phyloP scores from a whole-genome alignment of 768 basidiomycete species.

The Mycena chlorophos region DNA sequence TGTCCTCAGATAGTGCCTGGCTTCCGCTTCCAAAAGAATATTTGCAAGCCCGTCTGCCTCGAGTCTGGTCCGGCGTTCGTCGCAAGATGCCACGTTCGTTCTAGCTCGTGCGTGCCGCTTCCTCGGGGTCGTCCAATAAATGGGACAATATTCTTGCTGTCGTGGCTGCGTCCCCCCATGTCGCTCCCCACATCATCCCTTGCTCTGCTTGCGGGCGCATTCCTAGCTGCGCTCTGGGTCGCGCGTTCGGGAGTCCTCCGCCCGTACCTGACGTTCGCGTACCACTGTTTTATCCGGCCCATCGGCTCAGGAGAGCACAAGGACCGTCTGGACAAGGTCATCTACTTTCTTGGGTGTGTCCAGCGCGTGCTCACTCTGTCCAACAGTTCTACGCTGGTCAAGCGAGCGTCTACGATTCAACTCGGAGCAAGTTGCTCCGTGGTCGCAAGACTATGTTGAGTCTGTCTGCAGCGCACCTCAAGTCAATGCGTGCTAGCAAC shows the following conservation, averaged over 20 bases:
- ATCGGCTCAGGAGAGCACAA: conserved; percentile 42
- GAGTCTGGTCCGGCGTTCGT: too few species aligned
- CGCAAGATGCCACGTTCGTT: conserved; percentile 2
- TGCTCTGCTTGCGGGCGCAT: conserved; percentile 7
- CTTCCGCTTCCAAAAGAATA: too few species aligned
- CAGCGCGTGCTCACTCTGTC: not conserved
- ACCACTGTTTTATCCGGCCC: conserved; percentile 51
- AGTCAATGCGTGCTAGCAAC: conserved; percentile 2
- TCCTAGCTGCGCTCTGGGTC: conserved; percentile 15
- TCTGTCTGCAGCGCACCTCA: conserved; percentile 19
- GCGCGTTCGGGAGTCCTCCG: conserved; percentile 27
- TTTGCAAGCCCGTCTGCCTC: too few species aligned
- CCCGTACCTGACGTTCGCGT: conserved; percentile 48
- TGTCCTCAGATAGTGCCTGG: too few species aligned
- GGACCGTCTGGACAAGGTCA: conserved; percentile 46
- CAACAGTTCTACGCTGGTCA: conserved; percentile 64
- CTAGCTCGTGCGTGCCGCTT: not conserved
- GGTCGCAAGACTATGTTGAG: conserved; percentile 67
- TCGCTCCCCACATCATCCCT: not conserved
- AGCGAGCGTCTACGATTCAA: conserved; percentile 72
- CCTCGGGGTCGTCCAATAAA: not conserved
- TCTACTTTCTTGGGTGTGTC: not conserved
- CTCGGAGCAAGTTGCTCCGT: conserved; percentile 58
- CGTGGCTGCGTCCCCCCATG: too few species aligned
- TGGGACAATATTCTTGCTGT: not conserved